Evolutionary conservation across 1,139 yeast species (phyloP).

Genomic region (Yarrowia galli): DNA sequence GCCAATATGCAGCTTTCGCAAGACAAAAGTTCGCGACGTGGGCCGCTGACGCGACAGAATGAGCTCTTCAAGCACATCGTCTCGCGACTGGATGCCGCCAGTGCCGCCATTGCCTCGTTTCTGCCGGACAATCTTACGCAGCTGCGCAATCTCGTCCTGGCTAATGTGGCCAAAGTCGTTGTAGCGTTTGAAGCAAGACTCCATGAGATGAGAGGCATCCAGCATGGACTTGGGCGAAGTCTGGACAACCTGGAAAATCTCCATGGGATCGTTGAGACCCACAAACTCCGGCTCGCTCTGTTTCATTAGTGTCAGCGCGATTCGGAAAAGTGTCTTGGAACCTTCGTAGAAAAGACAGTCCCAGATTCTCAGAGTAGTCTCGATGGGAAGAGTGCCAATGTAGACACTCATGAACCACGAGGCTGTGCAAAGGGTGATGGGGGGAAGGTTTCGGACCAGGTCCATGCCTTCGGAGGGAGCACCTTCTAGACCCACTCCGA

Average conservation of each 20-base stretch:
- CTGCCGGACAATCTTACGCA: conserved; percentile 76
- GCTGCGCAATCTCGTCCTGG: conserved; percentile 79
- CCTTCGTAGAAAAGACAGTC: conserved; percentile 94
- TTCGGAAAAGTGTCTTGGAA: conserved; percentile 82
- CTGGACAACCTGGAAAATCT: conserved; percentile 85
- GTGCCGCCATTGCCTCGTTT: conserved; percentile 45
- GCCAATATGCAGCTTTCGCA: conserved; percentile 37
- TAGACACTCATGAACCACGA: conserved; percentile 98
- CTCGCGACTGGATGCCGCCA: conserved; percentile 29
- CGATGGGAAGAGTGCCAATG: conserved; percentile 87
- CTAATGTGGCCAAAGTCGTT: conserved; percentile 78
- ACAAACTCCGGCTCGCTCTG: conserved; percentile 67
- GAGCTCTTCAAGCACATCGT: conserved; percentile 36
- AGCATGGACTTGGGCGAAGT: conserved; percentile 75
- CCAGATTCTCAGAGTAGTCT: conserved; percentile 88
- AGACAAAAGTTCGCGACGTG: conserved; percentile 29
- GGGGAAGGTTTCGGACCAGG: conserved; percentile 67
- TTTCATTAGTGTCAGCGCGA: conserved; percentile 83
- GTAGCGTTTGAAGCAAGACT: conserved; percentile 74
- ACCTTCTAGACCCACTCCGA: conserved; percentile 54
- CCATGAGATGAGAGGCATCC: conserved; percentile 75
- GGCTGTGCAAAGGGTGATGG: conserved; percentile 90
- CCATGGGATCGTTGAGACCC: conserved; percentile 68
- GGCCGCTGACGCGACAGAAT: conserved; percentile 36
- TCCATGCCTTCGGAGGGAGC: conserved; percentile 83